phyloP scores from a whole-genome alignment of 139 green algal genomes.

The Auxenochlorella pyrenoidosa region DNA sequence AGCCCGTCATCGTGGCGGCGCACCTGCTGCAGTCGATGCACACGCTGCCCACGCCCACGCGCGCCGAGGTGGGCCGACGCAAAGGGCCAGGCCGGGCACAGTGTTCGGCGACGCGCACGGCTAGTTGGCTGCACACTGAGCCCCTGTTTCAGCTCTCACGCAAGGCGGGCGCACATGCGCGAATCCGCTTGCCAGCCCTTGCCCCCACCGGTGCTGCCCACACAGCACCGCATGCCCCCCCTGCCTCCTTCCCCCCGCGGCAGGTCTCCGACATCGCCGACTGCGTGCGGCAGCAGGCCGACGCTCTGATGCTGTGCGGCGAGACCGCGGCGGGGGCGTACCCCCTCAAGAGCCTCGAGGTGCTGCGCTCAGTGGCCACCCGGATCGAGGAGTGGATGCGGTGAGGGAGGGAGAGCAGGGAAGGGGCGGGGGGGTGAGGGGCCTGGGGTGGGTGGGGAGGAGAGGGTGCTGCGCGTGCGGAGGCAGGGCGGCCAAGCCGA shows the following conservation, averaged over 20 bases:
- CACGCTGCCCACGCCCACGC: conserved; percentile 80
- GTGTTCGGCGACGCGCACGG: too few relatives aligned
- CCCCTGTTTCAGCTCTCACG: too few relatives aligned
- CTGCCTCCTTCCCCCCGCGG: background rate
- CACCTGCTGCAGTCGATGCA: conserved; percentile 89
- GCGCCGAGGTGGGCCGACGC: conserved; percentile 74
- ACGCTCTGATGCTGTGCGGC: conserved; percentile 89
- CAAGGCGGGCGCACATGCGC: too few relatives aligned
- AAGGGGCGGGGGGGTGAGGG: too few relatives aligned
- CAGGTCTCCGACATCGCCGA: conserved; percentile 86
- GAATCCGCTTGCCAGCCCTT: too few relatives aligned
- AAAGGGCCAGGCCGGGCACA: background rate
- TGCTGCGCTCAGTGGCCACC: conserved; percentile 70
- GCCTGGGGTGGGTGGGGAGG: too few relatives aligned
- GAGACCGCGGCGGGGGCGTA: conserved; percentile 85
- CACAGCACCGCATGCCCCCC: background rate
- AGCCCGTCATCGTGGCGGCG: conserved; percentile 86
- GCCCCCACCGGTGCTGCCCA: too few relatives aligned
- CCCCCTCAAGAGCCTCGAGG: conserved; percentile 77
- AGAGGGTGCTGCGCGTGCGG: too few relatives aligned
- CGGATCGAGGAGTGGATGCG: conserved; percentile 68
- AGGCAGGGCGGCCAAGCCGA: too few relatives aligned
- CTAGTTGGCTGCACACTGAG: too few relatives aligned
- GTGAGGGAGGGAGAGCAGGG: too few relatives aligned
- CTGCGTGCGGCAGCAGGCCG: conserved; percentile 80